These are phyloP conservation scores for Hypoxylon rubiginosum DNA, from an alignment of 2,329 filamentous ascomycete species.

Conservation along the genomic window DNA sequence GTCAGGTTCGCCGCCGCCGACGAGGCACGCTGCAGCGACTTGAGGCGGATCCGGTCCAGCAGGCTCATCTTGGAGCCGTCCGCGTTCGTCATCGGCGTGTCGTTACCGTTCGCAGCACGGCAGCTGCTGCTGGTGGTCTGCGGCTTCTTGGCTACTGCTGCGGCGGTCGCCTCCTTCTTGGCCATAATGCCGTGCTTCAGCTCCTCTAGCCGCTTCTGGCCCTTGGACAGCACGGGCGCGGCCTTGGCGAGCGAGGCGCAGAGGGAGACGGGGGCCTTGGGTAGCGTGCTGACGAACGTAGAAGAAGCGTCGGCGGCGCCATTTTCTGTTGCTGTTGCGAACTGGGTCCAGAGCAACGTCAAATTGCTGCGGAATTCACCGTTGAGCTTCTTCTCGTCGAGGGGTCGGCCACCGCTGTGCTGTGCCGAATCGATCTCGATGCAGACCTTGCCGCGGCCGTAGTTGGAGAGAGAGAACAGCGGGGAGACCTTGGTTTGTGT, in stretches of 20 bases:
- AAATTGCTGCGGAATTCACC: constrained; percentile 68
- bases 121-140: constrained; percentile 44
- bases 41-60: constrained; percentile 80
- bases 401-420: constrained; percentile 54
- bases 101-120: too few relatives aligned
- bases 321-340: constrained; percentile 44
- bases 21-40: constrained; percentile 69
- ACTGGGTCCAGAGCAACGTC: constrained; percentile 58
- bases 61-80: constrained; percentile 73
- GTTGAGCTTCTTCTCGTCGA: constrained; percentile 67
- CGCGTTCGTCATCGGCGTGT: constrained; percentile 55
- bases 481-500: constrained; percentile 36
- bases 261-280: constrained; percentile 65
- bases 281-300: constrained; percentile 69
- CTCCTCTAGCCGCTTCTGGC: constrained; percentile 76
- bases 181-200: constrained; percentile 72
- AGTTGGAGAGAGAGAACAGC: constrained; percentile 55
- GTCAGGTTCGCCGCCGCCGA: too few relatives aligned
- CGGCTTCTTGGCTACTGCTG: constrained; percentile 50
- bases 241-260: constrained; percentile 66
- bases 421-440: constrained; percentile 65
- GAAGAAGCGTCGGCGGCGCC: constrained; percentile 53
- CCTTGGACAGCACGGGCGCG: constrained; percentile 72
- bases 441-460: constrained; percentile 64
- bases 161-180: constrained; percentile 64